Evolutionary conservation across 768 basidiomycete species (phyloP), one percentile per base, ranked within the genome.

Genomic region (Pleurotus sapidus): DNA sequence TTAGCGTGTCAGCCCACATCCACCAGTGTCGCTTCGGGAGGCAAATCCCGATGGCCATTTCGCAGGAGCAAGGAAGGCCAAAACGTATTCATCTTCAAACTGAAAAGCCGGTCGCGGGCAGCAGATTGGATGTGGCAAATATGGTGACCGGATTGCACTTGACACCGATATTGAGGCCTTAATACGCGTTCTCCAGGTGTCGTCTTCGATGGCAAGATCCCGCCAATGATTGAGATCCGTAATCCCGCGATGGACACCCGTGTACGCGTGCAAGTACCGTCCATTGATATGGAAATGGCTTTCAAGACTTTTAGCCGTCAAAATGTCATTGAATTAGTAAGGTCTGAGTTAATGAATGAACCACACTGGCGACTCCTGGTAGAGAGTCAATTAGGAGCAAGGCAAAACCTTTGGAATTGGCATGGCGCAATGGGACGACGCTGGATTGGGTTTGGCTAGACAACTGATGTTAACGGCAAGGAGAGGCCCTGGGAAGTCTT

Each of bases 91-190:
- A 78, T 96, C 25, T 91, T 95, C 70, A 95, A 96, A 64, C 64
- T 77, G 15, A 91, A 89, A 67, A 86, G 84, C 60, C 83, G 91
- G 25, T 86, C 88, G 4, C 77, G 93, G 51, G 88, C 91, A 1
- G 78, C 83, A 39, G 94, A 97, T 68, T 98, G 95, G 95, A 77
- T 85, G 46, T 97, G 94, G 95, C 80, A 84, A 53, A 73, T 97
- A 46, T 94, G 92, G 94, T 87, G 62, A 56, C 72, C 30, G 11
- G 56, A 5, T 27, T 42, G 6, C 53, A 49, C 49, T 49, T 39
- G 23, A 56, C 3, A 34, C 9, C 46, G 17, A 23, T 38, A 46
- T n/a, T 6, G 17, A 24, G 24, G 17, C 46, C 43, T 47, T 48
- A 20, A 55, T 27, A 48, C 47, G 30, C 50, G 12, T 38, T 39